These are phyloP conservation scores for Eucalyptus coolabah DNA, from an alignment of 345 rosid species.

Conservation along the genomic window DNA sequence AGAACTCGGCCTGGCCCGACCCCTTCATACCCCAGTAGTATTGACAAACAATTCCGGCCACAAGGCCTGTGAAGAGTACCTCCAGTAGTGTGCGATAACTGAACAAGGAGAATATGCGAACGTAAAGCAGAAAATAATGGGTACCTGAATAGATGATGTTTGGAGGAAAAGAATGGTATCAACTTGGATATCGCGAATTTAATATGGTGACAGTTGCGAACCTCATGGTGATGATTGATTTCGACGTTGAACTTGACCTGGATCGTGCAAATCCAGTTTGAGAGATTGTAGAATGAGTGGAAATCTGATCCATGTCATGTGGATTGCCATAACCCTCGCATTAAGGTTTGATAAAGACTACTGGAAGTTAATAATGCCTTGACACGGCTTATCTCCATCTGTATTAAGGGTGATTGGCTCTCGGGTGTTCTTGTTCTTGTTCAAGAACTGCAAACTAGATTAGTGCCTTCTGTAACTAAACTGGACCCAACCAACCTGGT, in stretches of 20 bases:
- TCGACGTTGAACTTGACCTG: neutral
- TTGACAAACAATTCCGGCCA: neutral
- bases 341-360: neutral
- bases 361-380: neutral
- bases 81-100: neutral
- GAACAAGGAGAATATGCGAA: accelerated
- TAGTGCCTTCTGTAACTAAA: accelerated
- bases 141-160: neutral
- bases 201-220: neutral
- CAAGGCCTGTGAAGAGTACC: neutral
- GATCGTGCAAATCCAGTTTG: neutral
- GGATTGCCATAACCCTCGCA: neutral
- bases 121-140: neutral
- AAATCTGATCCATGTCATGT: neutral
- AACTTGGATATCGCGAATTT: neutral
- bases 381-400: neutral
- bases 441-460: neutral
- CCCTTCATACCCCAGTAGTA: too few species aligned
- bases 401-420: too few species aligned
- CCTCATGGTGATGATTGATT: neutral
- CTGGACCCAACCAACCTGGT: accelerated
- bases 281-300: neutral
- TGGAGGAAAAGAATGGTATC: neutral
- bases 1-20: too few species aligned
- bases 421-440: neutral